Base-by-base conservation (phyloP, 2,329 filamentous ascomycete species). In the Scleromitrula shiraiana region DNA sequence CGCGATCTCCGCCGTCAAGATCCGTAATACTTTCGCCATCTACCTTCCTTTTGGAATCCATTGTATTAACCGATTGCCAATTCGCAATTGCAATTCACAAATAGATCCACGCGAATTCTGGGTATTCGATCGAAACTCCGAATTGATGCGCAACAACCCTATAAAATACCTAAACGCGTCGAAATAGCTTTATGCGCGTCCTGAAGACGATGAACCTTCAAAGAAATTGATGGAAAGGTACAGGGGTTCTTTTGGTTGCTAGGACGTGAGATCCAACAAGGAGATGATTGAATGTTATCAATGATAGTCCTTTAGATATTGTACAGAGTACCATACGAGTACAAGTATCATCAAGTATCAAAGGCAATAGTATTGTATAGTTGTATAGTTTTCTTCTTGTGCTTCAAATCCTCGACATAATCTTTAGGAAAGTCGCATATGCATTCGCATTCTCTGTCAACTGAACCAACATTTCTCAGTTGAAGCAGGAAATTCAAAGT, bases 41-140 rank as follows among this genome's bases (percentile, higher is more conserved):
- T 36, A 70, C 70, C 66, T 79, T 80, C 65, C 78, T 74, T 70
- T 81, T 82, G 55, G 68, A 54, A 38, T 63, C 62, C 63, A 65
- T 65, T 51, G 47, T 58, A 10, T 35, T 47, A 47, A 40, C 20
- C 23, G 23, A 15, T 29, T 9, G 10, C 8, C 17, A n/a, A n/a
- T n/a, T n/a, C n/a, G n/a, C n/a, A n/a, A n/a, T n/a, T n/a, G n/a
- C n/a, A n/a, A n/a, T n/a, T n/a, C n/a, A n/a, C n/a, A 22, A 33
- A 35, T 26, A 15, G 30, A 24, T 42, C 27, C 19, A 20, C 38
- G 10, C 37, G 20, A 19, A 5, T n/a, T n/a, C n/a, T n/a, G n/a
- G 6, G 29, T 35, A 23, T 26, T 30, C 39, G 20, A 38, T 39
- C 41, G 17, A 40, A 23, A n/a, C 42, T 29, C 41, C 14, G 35